These are phyloP conservation scores for Saturnispora besseyi DNA, from an alignment of 805 yeast genomes.

Conservation along the genomic window DNA sequence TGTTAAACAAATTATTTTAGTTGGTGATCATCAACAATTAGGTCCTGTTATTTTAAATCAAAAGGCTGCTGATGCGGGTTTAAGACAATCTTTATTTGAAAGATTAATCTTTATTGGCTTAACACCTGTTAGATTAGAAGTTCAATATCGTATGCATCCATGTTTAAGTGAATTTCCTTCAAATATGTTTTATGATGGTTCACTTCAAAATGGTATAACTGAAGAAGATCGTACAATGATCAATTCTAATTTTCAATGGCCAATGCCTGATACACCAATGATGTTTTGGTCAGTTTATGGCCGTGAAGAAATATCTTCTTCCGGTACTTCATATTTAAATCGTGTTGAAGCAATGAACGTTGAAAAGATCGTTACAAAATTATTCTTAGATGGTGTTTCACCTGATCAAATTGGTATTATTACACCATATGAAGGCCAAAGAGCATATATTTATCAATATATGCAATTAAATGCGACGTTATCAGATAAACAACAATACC, in stretches of 20 bases:
- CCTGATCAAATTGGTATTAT: conserved; percentile 85
- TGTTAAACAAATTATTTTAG: conserved; percentile 79
- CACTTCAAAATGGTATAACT: conserved; percentile 85
- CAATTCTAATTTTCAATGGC: conserved; percentile 80
- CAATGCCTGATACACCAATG: conserved; percentile 76
- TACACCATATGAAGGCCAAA: conserved; percentile 92
- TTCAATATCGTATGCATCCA: conserved; percentile 95
- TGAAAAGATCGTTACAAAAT: conserved; percentile 63
- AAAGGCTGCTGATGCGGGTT: conserved; percentile 79
- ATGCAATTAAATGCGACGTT: conserved; percentile 65
- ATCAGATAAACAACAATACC: conserved; percentile 50
- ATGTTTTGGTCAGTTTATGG: conserved; percentile 92
- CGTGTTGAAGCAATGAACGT: conserved; percentile 86
- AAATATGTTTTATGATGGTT: conserved; percentile 88
- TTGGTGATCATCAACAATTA: conserved; percentile 90
- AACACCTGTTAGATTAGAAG: conserved; percentile 76
- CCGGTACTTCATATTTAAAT: conserved; percentile 76
- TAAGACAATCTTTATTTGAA: conserved; percentile 80
- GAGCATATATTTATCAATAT: conserved; percentile 71
- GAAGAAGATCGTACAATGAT: conserved; percentile 53
- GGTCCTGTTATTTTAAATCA: conserved; percentile 85
- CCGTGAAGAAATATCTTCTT: conserved; percentile 74
- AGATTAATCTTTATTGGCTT: conserved; percentile 76
- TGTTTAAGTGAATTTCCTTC: conserved; percentile 78
- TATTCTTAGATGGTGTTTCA: conserved; percentile 67